Conservation (phyloP, 352 stramenopile genomes). For the Pythium vanterpoolii region DNA sequence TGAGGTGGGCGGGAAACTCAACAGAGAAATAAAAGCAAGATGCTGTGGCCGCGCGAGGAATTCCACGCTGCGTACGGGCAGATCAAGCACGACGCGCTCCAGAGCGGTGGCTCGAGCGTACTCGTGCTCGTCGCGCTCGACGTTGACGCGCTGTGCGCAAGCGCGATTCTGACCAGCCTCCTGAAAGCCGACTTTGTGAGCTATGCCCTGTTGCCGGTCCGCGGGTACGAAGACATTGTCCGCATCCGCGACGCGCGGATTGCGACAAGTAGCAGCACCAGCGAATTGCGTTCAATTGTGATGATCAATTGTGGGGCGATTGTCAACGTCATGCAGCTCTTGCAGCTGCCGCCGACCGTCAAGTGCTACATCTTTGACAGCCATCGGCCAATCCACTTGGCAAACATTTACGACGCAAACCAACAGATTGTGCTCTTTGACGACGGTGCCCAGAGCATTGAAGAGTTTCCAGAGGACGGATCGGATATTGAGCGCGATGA, state of each 20-base stretch:
- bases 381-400: conserved; percentile 94
- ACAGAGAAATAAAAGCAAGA: conserved; percentile 15
- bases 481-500: conserved; percentile 65
- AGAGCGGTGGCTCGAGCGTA: conserved; percentile 73
- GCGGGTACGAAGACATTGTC: conserved; percentile 83
- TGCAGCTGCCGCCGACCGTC: conserved; percentile 57
- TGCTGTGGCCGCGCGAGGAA: conserved; percentile 85
- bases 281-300: conserved; percentile 88
- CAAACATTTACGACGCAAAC: conserved; percentile 92
- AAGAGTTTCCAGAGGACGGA: conserved; percentile 82
- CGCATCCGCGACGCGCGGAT: conserved; percentile 70
- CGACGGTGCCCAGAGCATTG: conserved; percentile 59
- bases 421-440: conserved; percentile 84
- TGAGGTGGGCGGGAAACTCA: conserved; percentile 2
- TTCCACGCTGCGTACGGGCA: conserved; percentile 83
- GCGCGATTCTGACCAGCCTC: conserved; percentile 90
- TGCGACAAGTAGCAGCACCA: conserved; percentile 25
- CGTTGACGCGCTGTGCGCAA: conserved; percentile 93
- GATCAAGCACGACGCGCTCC: conserved; percentile 76
- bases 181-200: conserved; percentile 75
- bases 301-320: conserved; percentile 95
- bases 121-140: conserved; percentile 93
- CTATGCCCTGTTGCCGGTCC: conserved; percentile 71
- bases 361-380: conserved; percentile 96
- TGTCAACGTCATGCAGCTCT: conserved; percentile 86